phyloP scores from a whole-genome alignment of 2,329 filamentous ascomycete species.

The Fusarium neocosmosporiellum region DNA sequence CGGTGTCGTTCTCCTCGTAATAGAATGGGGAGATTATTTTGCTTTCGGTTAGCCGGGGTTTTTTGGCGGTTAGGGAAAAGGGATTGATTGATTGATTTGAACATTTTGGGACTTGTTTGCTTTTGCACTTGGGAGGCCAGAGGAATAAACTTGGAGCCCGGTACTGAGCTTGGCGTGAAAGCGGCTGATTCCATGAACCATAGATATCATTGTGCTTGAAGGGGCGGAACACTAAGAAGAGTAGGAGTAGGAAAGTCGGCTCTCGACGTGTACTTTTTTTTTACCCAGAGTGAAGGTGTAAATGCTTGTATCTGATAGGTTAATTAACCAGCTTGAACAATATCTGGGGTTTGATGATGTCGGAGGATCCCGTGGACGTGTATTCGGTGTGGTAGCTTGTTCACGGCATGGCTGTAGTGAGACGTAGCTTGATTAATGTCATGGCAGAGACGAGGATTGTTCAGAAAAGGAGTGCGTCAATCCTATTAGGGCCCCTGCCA shows the following conservation, averaged over 20 bases:
- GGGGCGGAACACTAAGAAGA: conserved; percentile 4
- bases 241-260: conserved; percentile 14
- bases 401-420: neutral
- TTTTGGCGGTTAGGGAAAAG: conserved; percentile 37
- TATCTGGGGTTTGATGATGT: neutral
- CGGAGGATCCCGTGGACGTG: neutral
- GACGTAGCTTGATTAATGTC: neutral
- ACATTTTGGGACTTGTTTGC: conserved; percentile 39
- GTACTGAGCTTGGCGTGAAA: conserved; percentile 34
- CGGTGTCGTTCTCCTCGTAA: conserved; percentile 24
- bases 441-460: neutral
- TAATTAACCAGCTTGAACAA: conserved; percentile 32
- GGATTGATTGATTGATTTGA: conserved; percentile 43
- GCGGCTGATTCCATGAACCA: conserved; percentile 32
- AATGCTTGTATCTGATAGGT: conserved; percentile 35
- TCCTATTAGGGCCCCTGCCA: neutral
- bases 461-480: neutral
- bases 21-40: conserved; percentile 26
- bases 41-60: conserved; percentile 39
- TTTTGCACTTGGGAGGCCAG: conserved; percentile 30
- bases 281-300: conserved; percentile 24
- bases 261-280: conserved; percentile 13
- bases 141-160: conserved; percentile 22
- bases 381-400: neutral
- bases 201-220: conserved; percentile 32